Conservation (phyloP, 2,329 filamentous ascomycete genomes). For the Penicillium glabrum region DNA sequence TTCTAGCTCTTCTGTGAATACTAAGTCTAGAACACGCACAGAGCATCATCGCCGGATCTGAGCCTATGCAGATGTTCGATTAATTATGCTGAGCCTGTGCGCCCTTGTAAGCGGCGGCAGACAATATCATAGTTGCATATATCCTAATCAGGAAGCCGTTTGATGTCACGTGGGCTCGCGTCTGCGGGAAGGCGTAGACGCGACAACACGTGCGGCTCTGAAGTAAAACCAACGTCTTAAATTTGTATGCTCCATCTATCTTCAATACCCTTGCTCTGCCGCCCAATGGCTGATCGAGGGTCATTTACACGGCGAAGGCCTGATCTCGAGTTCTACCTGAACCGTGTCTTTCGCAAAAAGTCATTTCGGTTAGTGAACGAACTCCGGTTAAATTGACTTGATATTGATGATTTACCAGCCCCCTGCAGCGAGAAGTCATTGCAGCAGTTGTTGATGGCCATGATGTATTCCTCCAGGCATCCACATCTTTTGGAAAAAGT, state of each 20-base stretch:
- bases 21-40: no score
- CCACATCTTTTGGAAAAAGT: constrained; percentile 77
- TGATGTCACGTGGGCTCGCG: background rate
- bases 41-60: no score
- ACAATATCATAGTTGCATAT: background rate
- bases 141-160: background rate
- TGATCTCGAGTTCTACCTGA: constrained; percentile 73
- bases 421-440: constrained; percentile 85
- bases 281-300: constrained; percentile 27
- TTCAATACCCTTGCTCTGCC: constrained; percentile 19
- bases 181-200: background rate
- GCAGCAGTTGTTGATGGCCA: constrained; percentile 74
- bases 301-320: constrained; percentile 31
- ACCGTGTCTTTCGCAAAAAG: constrained; percentile 70
- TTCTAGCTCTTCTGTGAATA: no score
- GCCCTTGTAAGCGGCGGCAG: background rate
- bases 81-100: no score
- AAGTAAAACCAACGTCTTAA: background rate
- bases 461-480: constrained; percentile 90
- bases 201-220: background rate
- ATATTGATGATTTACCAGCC: constrained; percentile 50
- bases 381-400: background rate
- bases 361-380: constrained; percentile 62
- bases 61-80: no score
- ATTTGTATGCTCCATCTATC: background rate